Evolutionary conservation across 2,329 filamentous ascomycete species (phyloP), one percentile per base, ranked within the genome.

Genomic region (Arthrinium phaeospermum): DNA sequence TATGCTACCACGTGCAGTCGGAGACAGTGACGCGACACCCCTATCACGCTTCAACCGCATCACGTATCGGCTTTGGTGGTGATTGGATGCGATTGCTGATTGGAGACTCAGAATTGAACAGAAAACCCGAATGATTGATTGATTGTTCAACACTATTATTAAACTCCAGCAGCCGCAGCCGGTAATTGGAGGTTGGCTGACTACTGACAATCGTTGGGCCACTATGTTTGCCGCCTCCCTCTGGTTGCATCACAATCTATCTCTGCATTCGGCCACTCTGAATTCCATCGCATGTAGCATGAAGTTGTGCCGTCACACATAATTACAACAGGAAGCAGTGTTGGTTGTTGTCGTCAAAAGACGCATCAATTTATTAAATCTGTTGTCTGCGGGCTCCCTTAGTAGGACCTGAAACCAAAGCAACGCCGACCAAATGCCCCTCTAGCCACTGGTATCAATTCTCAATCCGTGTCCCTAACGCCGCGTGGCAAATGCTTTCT

Each of bases 361-460:
- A 22, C 19, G 57, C 34, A 64, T 19, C 57, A 37, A 37, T n/a
- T 41, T 41, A 61, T 37, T 61, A 24, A 64, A 37, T 64, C 7
- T 64, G n/a, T 24, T 41, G 57, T 41, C 19, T 41, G 19, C 34
- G 34, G 22, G 19, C 12, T 57, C 27, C 27, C 14, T n/a, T 3
- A 10, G n/a, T n/a, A 12, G 53, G 53, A 41, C 34, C 34, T 22
- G 34, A 34, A 30, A 19, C 37, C 34, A 64, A 41, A 13, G n/a
- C 22, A 64, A 64, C 34, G 57, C 57, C 34, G 34, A 64, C 57
- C 57, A 64, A 64, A 64, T 64, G 57, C 57, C 34, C 30, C 57
- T 64, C 57, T 41, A 41, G 57, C 57, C 57, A 64, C 19, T 64
- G 57, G 57, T 64, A 64, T 64, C 57, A 64, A 64, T 64, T 64